Percentiles rank a stretch among this genome's conserved stretches.
Evolutionary conservation across 1,284 basidiomycete species (phyloP).

Genomic region (Pascua sp.): DNA sequence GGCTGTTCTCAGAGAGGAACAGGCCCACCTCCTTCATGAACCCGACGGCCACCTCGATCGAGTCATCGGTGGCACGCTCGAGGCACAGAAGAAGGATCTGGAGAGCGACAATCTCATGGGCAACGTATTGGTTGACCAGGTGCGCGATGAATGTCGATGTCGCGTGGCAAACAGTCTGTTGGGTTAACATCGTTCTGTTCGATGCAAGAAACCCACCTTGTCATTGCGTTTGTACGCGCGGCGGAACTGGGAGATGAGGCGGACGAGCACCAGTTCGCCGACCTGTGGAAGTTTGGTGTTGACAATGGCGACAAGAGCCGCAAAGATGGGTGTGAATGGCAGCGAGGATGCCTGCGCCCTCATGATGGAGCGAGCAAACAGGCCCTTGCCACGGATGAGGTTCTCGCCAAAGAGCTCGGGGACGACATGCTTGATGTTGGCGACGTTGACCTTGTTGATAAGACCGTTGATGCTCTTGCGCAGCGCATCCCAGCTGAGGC

Average conservation of each 20-base stretch:
- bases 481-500: slow-evolving; percentile 95
- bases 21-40: slow-evolving; percentile 97
- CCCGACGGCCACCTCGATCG: slow-evolving; percentile 95
- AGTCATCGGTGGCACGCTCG: slow-evolving; percentile 93
- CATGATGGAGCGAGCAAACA: slow-evolving; percentile 93
- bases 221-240: slow-evolving; percentile 95
- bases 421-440: slow-evolving; percentile 95
- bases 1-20: slow-evolving; percentile 88
- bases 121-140: slow-evolving; percentile 92
- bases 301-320: slow-evolving; percentile 87
- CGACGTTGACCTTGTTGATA: slow-evolving; percentile 90
- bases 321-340: slow-evolving; percentile 96
- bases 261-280: slow-evolving; percentile 82
- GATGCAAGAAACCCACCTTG: slow-evolving; percentile 59
- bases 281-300: slow-evolving; percentile 97
- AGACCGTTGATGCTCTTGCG: slow-evolving; percentile 98
- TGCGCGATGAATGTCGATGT: slow-evolving; percentile 95
- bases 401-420: slow-evolving; percentile 93
- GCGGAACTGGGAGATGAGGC: slow-evolving; percentile 92
- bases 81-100: slow-evolving; percentile 92
- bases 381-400: slow-evolving; percentile 79
- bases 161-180: slow-evolving; percentile 71
- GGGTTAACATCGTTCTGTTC: no score
- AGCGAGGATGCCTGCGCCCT: slow-evolving; percentile 94
- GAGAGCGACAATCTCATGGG: slow-evolving; percentile 89